phyloP scores from a whole-genome alignment of 2,329 filamentous ascomycete genomes.

The Talaromyces sp. region DNA sequence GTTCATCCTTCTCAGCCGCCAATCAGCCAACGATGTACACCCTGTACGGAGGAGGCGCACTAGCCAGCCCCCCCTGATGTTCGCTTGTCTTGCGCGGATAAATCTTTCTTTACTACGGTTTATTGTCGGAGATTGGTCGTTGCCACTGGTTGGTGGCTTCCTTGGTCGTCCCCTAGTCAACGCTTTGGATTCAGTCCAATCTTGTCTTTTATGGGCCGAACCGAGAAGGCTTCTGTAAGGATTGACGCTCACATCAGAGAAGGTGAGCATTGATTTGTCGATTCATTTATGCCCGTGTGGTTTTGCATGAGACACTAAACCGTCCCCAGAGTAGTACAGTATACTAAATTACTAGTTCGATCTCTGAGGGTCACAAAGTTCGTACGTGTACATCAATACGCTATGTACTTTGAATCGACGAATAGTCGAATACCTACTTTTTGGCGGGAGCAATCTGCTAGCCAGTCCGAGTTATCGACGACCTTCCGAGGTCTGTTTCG shows the following conservation, averaged over 20 bases:
- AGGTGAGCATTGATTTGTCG: conserved; percentile 6
- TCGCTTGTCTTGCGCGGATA: not conserved
- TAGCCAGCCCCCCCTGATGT: not conserved
- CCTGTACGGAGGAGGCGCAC: not conserved
- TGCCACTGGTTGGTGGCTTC: conserved; percentile 6
- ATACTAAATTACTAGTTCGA: conserved; percentile 1
- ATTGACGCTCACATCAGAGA: not conserved
- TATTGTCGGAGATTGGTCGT: conserved; percentile 13
- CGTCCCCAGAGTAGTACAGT: not conserved
- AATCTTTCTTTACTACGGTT: conserved; percentile 2
- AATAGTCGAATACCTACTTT: not conserved
- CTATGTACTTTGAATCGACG: not conserved
- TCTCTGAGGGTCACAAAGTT: not conserved
- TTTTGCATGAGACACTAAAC: not conserved
- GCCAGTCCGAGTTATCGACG: not conserved
- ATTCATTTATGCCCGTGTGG: not conserved
- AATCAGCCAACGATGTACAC: not conserved
- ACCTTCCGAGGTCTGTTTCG: not conserved
- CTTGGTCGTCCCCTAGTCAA: not conserved
- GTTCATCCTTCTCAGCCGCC: not conserved
- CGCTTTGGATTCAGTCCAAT: not conserved
- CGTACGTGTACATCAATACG: not conserved
- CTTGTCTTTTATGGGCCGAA: not conserved
- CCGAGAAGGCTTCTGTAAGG: not conserved
- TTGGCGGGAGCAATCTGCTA: not conserved